phyloP scores from a whole-genome alignment of 179 eudicot genomes.

The Silene coronaria region DNA sequence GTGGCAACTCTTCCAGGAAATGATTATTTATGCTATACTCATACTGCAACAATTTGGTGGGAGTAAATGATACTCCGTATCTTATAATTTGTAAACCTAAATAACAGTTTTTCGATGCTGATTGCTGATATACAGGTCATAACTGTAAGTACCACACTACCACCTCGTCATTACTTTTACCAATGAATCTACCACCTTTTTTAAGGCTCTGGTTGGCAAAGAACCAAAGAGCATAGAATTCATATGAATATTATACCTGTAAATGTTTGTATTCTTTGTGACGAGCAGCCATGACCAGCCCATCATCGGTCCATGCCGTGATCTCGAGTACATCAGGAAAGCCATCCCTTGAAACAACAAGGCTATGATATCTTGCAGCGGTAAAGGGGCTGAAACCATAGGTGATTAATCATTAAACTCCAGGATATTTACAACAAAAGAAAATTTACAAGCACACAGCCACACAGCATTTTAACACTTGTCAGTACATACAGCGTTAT shows the following conservation, averaged over 20 bases:
- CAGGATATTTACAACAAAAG: neutral
- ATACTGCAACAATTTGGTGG: neutral
- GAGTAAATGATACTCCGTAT: too few relatives aligned
- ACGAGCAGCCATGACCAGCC: constrained; percentile 92
- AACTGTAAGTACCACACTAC: too few relatives aligned
- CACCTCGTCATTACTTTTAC: neutral
- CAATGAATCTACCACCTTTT: neutral
- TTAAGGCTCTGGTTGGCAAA: neutral
- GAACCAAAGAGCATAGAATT: neutral
- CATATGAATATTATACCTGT: constrained; percentile 42
- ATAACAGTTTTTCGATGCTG: too few relatives aligned
- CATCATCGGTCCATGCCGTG: constrained; percentile 99
- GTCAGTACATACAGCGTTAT: too few relatives aligned
- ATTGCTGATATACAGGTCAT: too few relatives aligned
- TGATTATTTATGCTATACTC: neutral
- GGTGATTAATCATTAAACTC: neutral
- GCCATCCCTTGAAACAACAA: constrained; percentile 75
- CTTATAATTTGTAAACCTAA: too few relatives aligned
- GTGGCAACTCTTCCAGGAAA: too few relatives aligned
- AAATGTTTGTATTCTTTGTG: constrained; percentile 67
- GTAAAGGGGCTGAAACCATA: constrained; percentile 69
- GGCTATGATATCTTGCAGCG: constrained; percentile 96
- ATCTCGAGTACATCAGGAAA: constrained; percentile 92
- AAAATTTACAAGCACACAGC: neutral
- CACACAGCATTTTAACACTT: too few relatives aligned